Evolutionary conservation across 2,329 filamentous ascomycete species (phyloP), one percentile per base, ranked within the genome.

Genomic region (Colletotrichum kahawae): DNA sequence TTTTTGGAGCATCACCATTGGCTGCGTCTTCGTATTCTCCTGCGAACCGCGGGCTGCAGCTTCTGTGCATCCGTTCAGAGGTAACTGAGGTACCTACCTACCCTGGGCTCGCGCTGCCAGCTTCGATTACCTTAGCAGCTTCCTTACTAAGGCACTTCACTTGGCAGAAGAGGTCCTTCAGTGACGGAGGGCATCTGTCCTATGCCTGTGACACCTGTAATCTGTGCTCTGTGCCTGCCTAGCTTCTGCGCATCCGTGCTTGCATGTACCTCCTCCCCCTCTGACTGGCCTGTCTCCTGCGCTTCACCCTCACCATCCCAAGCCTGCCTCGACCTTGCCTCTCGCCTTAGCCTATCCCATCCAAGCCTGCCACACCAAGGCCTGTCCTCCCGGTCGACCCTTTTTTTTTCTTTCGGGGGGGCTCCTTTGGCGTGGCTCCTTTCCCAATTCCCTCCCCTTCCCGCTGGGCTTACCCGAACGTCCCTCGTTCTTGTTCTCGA

Each of bases 401-500:
- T 75, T 72, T 75, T 75, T 73, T 75, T 68, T 73, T 59, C 24
- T 27, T 12, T 12, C 21, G 36, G 33, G 60, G 66, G 66, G 43
- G 57, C 54, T 24, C 66, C 68, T 54, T 67, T 71, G 62, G 73
- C 57, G 73, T 75, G 63, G 69, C 64, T 75, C 43, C 64, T 75
- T 68, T 75, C 38, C 67, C 69, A 71, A 67, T 71, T 67, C 73
- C 64, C 36, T 72, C 73, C 73, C 43, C 36, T 72, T 75, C 57
- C 63, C 51, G 70, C 70, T 73, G 48, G 73, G 69, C 73, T 73
- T 73, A 73, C 73, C 70, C 70, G 36, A 68, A 73, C 68, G 73
- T 73, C 64, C 64, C 48, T 73, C 64, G 64, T 64, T 75, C 56
- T 67, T 73, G 73, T 51, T 57, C 59, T 75, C 27, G 64, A 75